Base-by-base conservation (phyloP, 768 basidiomycete species). In the Macrolepiota dolichaula region DNA sequence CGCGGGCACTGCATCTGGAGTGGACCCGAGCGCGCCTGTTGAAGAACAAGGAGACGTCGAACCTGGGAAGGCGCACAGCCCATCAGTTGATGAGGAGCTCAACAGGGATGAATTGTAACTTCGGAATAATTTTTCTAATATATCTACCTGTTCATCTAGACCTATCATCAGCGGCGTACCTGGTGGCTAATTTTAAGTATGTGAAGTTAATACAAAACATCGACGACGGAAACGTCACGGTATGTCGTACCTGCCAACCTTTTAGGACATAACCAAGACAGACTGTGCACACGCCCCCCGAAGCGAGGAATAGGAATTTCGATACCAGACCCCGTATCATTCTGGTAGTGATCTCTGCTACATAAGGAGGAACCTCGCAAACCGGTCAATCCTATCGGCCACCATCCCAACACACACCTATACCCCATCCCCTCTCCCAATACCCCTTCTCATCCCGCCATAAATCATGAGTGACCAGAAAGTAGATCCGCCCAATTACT, bases 1-100 rank as follows among this genome's bases (percentile, higher is more conserved):
- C 60, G 78, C 76, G 15, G 72, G 70, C 19, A 64, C 65, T 38
- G 50, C 47, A 3, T 24, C 52, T 7, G 53, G 15, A n/a, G 27
- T 22, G 11, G 58, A 56, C 32, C 47, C 35, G 24, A 37, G 29
- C 46, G n/a, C 24, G 36, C 24, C 35, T 10, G 37, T 13, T 11
- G 49, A 52, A 44, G 29, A 32, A 7, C 29, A 32, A 7, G 3
- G 3, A 32, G 7, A 50, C n/a, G 29, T 11, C n/a, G 37, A 51
- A 24, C 11, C 35, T 15, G 35, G 24, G 32, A 49, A 22, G 25
- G 27, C 32, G 32, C 38, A 53, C 22, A 40, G 49, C 13, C 44
- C 55, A 32, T n/a, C 57, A 38, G n/a, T 24, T 36, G 37, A 51
- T 27, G 51, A 37, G 4, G 32, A 7, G 6, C 51, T 42, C 17